Evolutionary conservation across 164 flowering plant species (phyloP).

Genomic region (Liquidambar formosana): DNA sequence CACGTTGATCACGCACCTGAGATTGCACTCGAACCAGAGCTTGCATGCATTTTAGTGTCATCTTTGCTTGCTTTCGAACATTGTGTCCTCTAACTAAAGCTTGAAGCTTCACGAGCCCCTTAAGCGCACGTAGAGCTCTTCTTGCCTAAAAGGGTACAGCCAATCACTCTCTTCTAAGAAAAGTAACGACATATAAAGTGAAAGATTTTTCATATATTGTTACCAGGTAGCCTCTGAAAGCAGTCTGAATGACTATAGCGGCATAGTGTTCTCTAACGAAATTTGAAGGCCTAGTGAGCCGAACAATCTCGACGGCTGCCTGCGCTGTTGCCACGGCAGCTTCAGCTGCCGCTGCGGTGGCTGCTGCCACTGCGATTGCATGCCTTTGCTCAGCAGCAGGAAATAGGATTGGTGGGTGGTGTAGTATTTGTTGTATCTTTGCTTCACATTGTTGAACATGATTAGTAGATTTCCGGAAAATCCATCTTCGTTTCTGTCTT

Average conservation of each 20-base stretch:
- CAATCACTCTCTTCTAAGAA: background rate
- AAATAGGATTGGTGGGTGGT: background rate
- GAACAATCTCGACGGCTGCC: constrained; percentile 39
- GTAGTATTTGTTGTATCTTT: background rate
- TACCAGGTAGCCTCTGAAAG: constrained; percentile 48
- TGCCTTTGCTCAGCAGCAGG: constrained; percentile 24
- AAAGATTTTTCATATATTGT: too few species aligned
- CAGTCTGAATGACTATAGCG: constrained; percentile 44
- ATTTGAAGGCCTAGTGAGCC: constrained; percentile 30
- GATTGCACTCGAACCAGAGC: constrained; percentile 47
- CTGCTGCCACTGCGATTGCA: constrained; percentile 40
- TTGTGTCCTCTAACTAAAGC: constrained; percentile 57
- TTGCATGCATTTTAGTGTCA: constrained; percentile 42
- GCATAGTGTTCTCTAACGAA: constrained; percentile 27
- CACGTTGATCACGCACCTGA: constrained; percentile 32
- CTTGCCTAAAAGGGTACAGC: constrained; percentile 56
- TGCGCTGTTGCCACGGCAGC: constrained; percentile 38
- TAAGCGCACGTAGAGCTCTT: constrained; percentile 52
- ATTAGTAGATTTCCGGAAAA: constrained; percentile 24
- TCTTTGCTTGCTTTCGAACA: constrained; percentile 43
- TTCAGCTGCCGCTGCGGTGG: constrained; percentile 32
- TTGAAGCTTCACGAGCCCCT: constrained; percentile 55
- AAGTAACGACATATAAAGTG: background rate
- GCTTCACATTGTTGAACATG: constrained; percentile 15
- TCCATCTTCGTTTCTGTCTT: constrained; percentile 45